Evolutionary conservation across 495 filamentous ascomycete genomes (phyloP).

Genomic region (Aspergillus hancockii): DNA sequence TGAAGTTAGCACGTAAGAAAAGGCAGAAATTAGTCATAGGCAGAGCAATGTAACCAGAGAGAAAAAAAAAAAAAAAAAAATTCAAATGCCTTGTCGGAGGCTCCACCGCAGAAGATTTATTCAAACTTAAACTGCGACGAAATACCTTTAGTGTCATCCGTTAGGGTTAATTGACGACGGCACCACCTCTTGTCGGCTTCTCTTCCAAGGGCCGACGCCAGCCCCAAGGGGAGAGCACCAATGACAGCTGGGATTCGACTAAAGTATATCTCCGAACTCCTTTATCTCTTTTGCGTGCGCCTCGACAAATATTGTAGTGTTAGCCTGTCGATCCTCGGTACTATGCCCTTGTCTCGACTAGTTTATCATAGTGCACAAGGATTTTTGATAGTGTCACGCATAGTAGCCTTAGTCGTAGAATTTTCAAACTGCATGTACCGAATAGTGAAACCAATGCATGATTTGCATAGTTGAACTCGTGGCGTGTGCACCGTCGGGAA

Average conservation of each 20-base stretch:
- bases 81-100: neutral
- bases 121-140: neutral
- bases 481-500: neutral
- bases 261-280: no score
- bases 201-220: no score
- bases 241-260: no score
- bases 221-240: no score
- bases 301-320: neutral
- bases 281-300: no score
- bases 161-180: no score
- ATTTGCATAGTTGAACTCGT: neutral
- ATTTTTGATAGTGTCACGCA: neutral
- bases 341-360: no score
- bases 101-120: neutral
- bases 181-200: no score
- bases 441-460: neutral
- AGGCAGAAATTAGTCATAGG: neutral
- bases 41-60: neutral
- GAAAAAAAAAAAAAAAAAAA: neutral
- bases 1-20: neutral
- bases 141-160: no score
- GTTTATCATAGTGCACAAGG: neutral
- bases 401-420: neutral
- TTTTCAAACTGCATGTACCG: neutral
- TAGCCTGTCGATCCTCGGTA: neutral